Evolutionary conservation across 2,329 filamentous ascomycete genomes (phyloP).

Genomic region (Parasarocladium wereldwijsianum): DNA sequence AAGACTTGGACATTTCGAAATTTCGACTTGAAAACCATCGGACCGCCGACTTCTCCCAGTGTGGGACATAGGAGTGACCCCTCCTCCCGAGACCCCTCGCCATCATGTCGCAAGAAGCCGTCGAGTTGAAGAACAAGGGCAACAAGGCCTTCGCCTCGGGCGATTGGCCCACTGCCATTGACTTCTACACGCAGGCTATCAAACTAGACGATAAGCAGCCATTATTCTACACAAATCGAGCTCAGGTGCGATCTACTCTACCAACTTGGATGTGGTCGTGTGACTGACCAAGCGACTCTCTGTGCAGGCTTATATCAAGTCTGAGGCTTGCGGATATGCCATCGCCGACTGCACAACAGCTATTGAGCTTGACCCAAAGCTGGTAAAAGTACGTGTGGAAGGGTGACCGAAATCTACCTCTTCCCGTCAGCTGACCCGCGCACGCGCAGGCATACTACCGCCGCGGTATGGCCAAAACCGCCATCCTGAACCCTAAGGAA

Average conservation of each 20-base stretch:
- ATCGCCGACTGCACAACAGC: slow-evolving; percentile 83
- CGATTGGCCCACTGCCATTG: slow-evolving; percentile 71
- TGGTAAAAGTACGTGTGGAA: slow-evolving; percentile 57
- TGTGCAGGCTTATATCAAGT: slow-evolving; percentile 78
- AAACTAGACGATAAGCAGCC: slow-evolving; percentile 69
- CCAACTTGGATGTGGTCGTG: slow-evolving; percentile 18
- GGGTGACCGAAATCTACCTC: slow-evolving; percentile 6
- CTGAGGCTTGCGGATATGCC: slow-evolving; percentile 87
- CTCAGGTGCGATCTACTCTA: slow-evolving; percentile 50
- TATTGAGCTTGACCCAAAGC: slow-evolving; percentile 73
- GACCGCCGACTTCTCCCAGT: slow-evolving; percentile 1
- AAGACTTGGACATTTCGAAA: too few species aligned
- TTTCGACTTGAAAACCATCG: not conserved
- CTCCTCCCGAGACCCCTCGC: slow-evolving; percentile 5
- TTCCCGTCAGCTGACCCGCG: too few species aligned
- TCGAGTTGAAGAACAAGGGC: slow-evolving; percentile 79
- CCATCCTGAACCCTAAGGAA: slow-evolving; percentile 77
- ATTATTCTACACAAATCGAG: slow-evolving; percentile 86
- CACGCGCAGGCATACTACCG: slow-evolving; percentile 71
- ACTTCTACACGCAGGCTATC: slow-evolving; percentile 80
- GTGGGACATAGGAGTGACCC: slow-evolving; percentile 3
- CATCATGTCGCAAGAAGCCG: slow-evolving; percentile 52
- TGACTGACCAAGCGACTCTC: slow-evolving; percentile 25
- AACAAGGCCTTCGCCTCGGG: slow-evolving; percentile 85
- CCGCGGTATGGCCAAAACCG: slow-evolving; percentile 79